Conservation (phyloP, 2,329 filamentous ascomycete genomes). For the Colletotrichum horii region DNA sequence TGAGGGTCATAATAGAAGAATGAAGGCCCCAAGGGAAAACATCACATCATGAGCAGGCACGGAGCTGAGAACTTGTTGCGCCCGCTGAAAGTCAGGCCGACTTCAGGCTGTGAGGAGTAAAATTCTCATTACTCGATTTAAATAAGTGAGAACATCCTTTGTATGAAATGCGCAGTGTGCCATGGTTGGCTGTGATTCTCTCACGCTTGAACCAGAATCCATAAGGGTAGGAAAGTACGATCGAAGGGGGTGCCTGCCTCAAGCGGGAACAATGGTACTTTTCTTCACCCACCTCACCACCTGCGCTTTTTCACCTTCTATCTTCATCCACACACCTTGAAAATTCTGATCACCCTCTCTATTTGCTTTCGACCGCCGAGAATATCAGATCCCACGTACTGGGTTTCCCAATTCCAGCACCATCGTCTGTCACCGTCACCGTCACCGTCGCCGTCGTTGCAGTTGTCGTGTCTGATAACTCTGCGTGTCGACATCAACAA, state of each 20-base stretch:
- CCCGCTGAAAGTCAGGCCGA: neutral
- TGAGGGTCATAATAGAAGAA: neutral
- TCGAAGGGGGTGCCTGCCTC: neutral
- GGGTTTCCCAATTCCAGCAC: neutral
- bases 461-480: neutral
- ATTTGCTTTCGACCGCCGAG: neutral
- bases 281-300: neutral
- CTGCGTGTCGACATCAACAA: neutral
- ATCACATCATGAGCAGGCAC: neutral
- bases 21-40: neutral
- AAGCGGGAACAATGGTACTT: neutral
- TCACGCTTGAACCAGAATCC: fast-evolving
- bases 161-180: too few species aligned
- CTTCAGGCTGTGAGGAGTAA: fast-evolving
- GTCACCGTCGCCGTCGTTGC: neutral
- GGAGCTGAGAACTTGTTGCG: neutral
- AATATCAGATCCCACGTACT: neutral
- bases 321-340: neutral
- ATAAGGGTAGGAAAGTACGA: neutral
- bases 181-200: neutral
- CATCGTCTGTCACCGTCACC: neutral
- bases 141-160: too few species aligned
- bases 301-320: neutral
- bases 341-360: neutral
- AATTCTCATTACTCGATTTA: too few species aligned